Base-by-base conservation (phyloP, 805 yeast genomes). In the Hermanozyma aechmeae region DNA sequence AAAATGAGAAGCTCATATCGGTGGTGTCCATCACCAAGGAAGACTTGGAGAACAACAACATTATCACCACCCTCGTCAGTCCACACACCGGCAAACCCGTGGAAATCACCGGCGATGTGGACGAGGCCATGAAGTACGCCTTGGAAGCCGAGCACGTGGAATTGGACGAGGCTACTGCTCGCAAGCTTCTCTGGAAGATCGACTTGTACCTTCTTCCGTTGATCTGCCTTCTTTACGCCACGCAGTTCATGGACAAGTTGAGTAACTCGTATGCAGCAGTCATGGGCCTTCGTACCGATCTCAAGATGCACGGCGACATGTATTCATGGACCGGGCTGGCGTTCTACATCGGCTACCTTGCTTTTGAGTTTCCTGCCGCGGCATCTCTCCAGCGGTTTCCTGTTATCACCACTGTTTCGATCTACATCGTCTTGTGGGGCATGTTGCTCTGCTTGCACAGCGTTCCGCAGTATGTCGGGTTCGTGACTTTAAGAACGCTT, bases 391-490 rank as follows among this genome's bases (percentile, higher is more conserved):
- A 79, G 48, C 60, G 58, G 30, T 66, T 73, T 29, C 79, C 78
- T 3, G 60, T 79, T 37, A 65, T 75, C 4, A 73, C 70, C 38
- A 51, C 73, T 4, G 58, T 68, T 3, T 56, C 71, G 7, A 35
- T 50, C 1, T 65, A 67, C 34, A 65, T 78, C 23, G 43, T 74
- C n/a, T 24, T 70, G 0, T 79, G 87, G 86, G 85, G 85, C 14
- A 32, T 42, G 48, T 48, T 74, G n/a, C 50, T 75, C 20, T 58
- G 70, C 21, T 53, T 72, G n/a, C 73, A 69, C 36, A 65, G 79
- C 2, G 69, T 65, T 2, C 66, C 76, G 2, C 45, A 59, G n/a
- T 8, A 9, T 14, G 14, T 13, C 6, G 25, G 25, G 11, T 23
- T 23, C 13, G 14, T 35, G n/a, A 33, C 31, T 4, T 14, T 32